Base-by-base conservation (phyloP, 805 yeast genomes). In the Ogataea thermomethanolica region DNA sequence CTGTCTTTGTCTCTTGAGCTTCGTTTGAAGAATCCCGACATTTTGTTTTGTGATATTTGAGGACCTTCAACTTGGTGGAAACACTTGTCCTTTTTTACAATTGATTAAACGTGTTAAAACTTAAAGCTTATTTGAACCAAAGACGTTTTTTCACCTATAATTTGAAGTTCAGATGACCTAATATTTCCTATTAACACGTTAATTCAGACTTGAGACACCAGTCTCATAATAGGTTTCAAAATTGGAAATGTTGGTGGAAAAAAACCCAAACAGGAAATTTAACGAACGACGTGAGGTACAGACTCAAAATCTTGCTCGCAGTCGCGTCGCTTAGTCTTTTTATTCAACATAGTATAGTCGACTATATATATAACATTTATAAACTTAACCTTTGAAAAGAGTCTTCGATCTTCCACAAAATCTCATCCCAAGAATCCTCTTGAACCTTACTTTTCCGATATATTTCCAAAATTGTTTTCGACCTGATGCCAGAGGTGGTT, bases 21-120 rank as follows among this genome's bases (percentile, higher is more conserved):
- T 43, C 65, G 48, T 36, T 58, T 62, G 44, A 63, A 62, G 10
- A 59, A 42, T 4, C 61, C 53, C 4, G 59, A 47, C 62, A 57
- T 56, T 13, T 12, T 29, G 9, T 20, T 13, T 10, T 8, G 20
- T 11, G 14, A 15, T 15, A 23, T 11, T n/a, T 20, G 14, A 27
- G 14, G 14, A 8, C 9, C 8, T 27, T 27, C 3, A n/a, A n/a
- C 12, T 27, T 27, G 3, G 7, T 25, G 9, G 15, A 10, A 29
- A 13, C 17, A 15, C 22, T 15, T 29, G 31, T 15, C 7, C 22
- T 15, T 13, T 13, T 13, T 4, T n/a, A n/a, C 23, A 35, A 14
- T 35, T 28, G 28, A 27, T 15, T 21, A 25, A 31, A 14, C 25
- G 20, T 17, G 20, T 17, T 5, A 5, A 5, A 17, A 17, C 20